A percentile compares a stretch with the other conserved stretches of the same genome.
Evolutionary conservation across 1,284 basidiomycete genomes (phyloP).

Genomic region (Apiotrichum mycotoxinovorans): DNA sequence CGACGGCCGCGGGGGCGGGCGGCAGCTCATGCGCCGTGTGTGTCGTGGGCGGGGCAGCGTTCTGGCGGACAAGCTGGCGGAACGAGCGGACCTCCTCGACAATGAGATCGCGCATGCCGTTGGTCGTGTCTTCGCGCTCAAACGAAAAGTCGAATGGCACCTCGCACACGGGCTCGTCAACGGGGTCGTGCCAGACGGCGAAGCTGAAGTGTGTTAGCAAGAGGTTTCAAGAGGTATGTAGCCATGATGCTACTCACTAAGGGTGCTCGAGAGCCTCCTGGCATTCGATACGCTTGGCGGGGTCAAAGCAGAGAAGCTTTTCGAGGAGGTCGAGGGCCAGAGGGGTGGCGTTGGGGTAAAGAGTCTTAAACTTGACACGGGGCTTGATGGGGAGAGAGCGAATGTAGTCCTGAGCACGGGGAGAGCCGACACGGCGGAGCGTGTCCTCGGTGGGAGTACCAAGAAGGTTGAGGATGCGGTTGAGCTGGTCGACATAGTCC

Average conservation of each 20-base stretch:
- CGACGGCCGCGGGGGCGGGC: slow-evolving; percentile 30
- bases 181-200: slow-evolving; percentile 91
- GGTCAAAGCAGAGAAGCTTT: slow-evolving; percentile 93
- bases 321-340: slow-evolving; percentile 87
- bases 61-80: slow-evolving; percentile 43
- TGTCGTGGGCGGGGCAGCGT: slow-evolving; percentile 22
- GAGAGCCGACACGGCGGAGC: slow-evolving; percentile 87
- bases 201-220: slow-evolving; percentile 48
- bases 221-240: not conserved
- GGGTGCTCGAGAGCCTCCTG: slow-evolving; percentile 93
- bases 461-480: slow-evolving; percentile 95
- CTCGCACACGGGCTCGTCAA: slow-evolving; percentile 78
- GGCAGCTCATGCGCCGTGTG: slow-evolving; percentile 34
- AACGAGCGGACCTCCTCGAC: slow-evolving; percentile 65
- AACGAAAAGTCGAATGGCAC: slow-evolving; percentile 94
- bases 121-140: slow-evolving; percentile 91
- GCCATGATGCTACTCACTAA: slow-evolving; percentile 54
- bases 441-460: slow-evolving; percentile 97
- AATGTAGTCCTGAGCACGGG: slow-evolving; percentile 79
- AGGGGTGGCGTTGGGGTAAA: slow-evolving; percentile 92
- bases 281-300: slow-evolving; percentile 90
- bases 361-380: slow-evolving; percentile 79
- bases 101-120: slow-evolving; percentile 96
- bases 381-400: slow-evolving; percentile 95
- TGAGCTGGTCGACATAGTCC: slow-evolving; percentile 98